phyloP scores from a whole-genome alignment of 106 monocot genomes.

The Dendrobium nobile region DNA sequence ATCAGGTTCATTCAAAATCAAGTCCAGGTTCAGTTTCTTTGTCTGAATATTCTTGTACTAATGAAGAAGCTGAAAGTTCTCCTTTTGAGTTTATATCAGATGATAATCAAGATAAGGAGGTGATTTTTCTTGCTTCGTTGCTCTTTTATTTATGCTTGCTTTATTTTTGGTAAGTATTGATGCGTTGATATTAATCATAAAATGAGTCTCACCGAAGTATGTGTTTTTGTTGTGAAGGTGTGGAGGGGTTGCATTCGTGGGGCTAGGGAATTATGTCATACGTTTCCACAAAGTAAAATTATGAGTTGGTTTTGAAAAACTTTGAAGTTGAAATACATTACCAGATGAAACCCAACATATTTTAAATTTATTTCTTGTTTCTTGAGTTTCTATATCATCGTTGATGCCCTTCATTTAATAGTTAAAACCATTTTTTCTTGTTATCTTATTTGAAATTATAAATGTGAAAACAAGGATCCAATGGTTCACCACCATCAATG shows the following conservation, averaged over 20 bases:
- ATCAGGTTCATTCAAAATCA: slow-evolving; percentile 36
- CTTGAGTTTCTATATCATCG: neutral
- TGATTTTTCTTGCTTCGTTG: slow-evolving; percentile 9
- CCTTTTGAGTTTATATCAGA: slow-evolving; percentile 18
- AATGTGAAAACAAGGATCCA: neutral
- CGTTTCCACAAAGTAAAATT: neutral
- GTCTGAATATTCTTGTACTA: slow-evolving; percentile 19
- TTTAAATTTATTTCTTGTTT: neutral
- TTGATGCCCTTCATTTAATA: neutral
- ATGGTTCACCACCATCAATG: neutral
- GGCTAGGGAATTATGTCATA: neutral
- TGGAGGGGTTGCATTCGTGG: neutral
- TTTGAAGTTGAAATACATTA: neutral
- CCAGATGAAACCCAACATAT: neutral
- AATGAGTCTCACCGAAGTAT: neutral
- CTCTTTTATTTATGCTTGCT: neutral
- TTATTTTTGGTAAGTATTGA: neutral
- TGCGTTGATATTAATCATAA: slow-evolving; percentile 2
- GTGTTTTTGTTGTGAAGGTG: neutral
- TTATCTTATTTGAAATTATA: neutral
- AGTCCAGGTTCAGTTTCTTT: slow-evolving; percentile 24
- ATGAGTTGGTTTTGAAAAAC: neutral
- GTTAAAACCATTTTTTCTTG: too few relatives aligned
- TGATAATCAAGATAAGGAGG: slow-evolving; percentile 33
- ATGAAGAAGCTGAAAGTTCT: slow-evolving; percentile 29